A percentile compares a stretch with the other conserved stretches of the same genome.
phyloP scores from a whole-genome alignment of 202 grass and related monocot genomes.

The Cymbopogon flexuosus region DNA sequence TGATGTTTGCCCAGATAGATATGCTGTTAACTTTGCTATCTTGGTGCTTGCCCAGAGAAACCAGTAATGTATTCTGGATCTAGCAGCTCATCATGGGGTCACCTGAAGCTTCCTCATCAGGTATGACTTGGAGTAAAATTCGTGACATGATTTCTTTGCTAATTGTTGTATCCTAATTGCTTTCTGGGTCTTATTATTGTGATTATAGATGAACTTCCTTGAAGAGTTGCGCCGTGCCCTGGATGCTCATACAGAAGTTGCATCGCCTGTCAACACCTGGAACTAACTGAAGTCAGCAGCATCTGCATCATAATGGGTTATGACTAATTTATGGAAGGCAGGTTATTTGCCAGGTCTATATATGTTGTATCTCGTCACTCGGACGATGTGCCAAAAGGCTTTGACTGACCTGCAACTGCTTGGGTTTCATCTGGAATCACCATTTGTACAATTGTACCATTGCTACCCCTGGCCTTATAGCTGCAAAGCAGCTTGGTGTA shows the following conservation, averaged over 20 bases:
- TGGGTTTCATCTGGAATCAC: constrained; percentile 9
- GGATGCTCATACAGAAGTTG: constrained; percentile 28
- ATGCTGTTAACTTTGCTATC: constrained; percentile 23
- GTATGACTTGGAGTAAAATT: constrained; percentile 20
- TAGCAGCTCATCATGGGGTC: constrained; percentile 38
- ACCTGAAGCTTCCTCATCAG: constrained; percentile 55
- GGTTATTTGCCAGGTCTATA: background rate
- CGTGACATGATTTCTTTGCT: background rate
- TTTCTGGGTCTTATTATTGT: background rate
- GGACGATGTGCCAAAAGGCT: constrained; percentile 14
- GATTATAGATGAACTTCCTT: constrained; percentile 48
- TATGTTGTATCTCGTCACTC: background rate
- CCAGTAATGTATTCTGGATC: constrained; percentile 53
- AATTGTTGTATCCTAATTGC: constrained; percentile 1
- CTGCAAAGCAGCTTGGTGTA: constrained; percentile 1
- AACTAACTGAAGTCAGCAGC: constrained; percentile 19
- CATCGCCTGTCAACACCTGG: background rate
- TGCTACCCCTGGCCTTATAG: background rate
- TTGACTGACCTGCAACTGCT: constrained; percentile 27
- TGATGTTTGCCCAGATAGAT: constrained; percentile 25
- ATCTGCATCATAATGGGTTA: background rate
- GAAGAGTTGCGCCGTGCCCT: constrained; percentile 41
- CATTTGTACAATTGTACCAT: background rate
- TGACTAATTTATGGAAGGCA: constrained; percentile 1
- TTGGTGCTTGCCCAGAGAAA: constrained; percentile 39